These are phyloP conservation scores for Brassica incana DNA, from an alignment of 345 rosid genomes.

Conservation along the genomic window DNA sequence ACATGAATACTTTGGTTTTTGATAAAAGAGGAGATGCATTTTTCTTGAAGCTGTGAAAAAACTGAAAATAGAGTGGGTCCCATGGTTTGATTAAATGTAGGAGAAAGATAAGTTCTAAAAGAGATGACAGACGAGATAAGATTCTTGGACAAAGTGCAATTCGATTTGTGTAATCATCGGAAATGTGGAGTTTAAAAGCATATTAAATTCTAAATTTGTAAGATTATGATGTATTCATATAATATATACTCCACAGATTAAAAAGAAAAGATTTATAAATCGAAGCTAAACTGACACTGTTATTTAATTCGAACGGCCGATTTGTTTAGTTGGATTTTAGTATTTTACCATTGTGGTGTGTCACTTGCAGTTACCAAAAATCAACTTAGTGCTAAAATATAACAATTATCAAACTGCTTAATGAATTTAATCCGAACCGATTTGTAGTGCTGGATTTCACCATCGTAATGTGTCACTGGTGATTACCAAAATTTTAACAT, in stretches of 20 bases:
- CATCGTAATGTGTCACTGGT: conserved; percentile 15
- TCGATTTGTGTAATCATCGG: neutral
- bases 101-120: conserved; percentile 29
- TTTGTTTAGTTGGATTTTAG: neutral
- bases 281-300: neutral
- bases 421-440: neutral
- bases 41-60: conserved; percentile 1
- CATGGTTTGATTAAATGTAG: conserved; percentile 13
- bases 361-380: neutral
- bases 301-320: neutral
- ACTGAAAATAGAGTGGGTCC: conserved; percentile 11
- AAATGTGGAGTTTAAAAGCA: neutral
- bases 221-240: no score
- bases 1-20: neutral
- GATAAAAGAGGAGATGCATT: neutral
- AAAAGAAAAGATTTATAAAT: neutral
- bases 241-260: neutral
- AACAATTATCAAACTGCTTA: neutral
- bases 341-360: neutral
- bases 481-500: conserved; percentile 15
- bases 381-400: neutral
- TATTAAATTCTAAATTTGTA: neutral
- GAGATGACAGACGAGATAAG: conserved; percentile 25
- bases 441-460: conserved; percentile 11
- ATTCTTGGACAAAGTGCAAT: conserved; percentile 31